A percentile compares a stretch with the other conserved stretches of the same genome.
phyloP scores from a whole-genome alignment of 768 basidiomycete species.

The Macrolepiota fuliginosa region DNA sequence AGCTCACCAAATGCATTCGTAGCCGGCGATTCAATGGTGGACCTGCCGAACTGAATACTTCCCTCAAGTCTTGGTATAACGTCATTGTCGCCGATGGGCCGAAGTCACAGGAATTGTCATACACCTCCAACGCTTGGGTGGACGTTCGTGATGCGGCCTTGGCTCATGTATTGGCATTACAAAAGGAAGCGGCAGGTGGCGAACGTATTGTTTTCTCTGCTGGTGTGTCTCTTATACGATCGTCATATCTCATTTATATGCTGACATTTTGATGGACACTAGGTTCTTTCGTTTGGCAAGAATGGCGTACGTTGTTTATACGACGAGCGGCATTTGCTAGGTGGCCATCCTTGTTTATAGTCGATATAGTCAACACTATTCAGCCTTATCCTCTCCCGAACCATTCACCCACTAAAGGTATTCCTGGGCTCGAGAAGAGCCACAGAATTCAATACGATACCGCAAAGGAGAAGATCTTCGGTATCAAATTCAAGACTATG shows the following conservation, averaged over 20 bases:
- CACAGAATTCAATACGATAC: conserved; percentile 23
- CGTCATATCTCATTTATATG: background rate
- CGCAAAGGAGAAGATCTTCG: conserved; percentile 27
- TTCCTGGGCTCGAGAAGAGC: conserved; percentile 23
- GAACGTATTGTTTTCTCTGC: conserved; percentile 52
- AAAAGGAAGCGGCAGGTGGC: conserved; percentile 48
- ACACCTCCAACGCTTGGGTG: conserved; percentile 30
- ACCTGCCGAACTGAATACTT: conserved; percentile 36
- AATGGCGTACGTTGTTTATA: conserved; percentile 27
- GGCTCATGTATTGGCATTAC: conserved; percentile 53
- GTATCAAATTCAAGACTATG: conserved; percentile 26
- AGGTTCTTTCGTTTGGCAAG: conserved; percentile 31
- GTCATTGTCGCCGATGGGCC: conserved; percentile 19
- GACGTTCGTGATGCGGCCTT: conserved; percentile 58
- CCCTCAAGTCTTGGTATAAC: conserved; percentile 29
- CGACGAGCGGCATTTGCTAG: background rate
- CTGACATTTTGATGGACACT: background rate
- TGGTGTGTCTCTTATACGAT: conserved; percentile 19
- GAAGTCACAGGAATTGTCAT: conserved; percentile 19
- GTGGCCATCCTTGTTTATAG: conserved; percentile 12
- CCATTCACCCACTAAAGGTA: conserved; percentile 22
- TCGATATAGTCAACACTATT: no score
- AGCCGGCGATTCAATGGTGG: conserved; percentile 39
- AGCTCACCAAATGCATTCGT: background rate
- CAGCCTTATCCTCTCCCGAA: conserved; percentile 23